These are phyloP conservation scores for Coffea humblotiana DNA, from an alignment of 305 asterid genomes.

Conservation along the genomic window DNA sequence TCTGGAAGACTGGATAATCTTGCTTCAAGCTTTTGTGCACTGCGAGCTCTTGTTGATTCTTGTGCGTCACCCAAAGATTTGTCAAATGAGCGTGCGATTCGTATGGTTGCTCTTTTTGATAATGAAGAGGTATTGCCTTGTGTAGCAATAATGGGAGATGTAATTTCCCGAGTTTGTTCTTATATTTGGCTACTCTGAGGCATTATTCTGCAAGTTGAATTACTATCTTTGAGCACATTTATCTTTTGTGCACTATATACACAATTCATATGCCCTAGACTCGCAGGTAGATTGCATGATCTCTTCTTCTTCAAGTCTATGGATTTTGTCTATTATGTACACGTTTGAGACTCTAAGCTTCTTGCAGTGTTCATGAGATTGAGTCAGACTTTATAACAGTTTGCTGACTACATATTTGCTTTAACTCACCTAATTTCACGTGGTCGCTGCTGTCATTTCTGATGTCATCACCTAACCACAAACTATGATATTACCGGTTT, in stretches of 20 bases:
- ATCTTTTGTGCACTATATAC: background rate
- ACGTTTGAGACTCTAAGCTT: background rate
- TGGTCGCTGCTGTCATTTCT: background rate
- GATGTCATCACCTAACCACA: background rate
- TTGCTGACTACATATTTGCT: background rate
- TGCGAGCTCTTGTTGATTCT: slow-evolving; percentile 92
- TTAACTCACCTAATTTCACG: background rate
- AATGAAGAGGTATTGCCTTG: slow-evolving; percentile 57
- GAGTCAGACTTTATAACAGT: background rate
- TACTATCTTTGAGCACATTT: background rate
- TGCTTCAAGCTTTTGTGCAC: slow-evolving; percentile 94
- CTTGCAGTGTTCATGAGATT: background rate
- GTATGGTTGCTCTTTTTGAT: slow-evolving; percentile 95
- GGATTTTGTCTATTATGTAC: background rate
- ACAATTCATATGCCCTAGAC: background rate
- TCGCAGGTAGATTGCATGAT: background rate
- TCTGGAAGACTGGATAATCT: slow-evolving; percentile 99
- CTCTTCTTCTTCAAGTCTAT: background rate
- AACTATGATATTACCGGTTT: background rate
- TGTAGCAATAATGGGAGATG: background rate
- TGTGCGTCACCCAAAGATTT: slow-evolving; percentile 66
- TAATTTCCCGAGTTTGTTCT: slow-evolving; percentile 11
- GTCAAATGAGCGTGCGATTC: slow-evolving; percentile 69
- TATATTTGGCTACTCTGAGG: slow-evolving; percentile 13
- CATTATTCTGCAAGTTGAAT: background rate